Base-by-base conservation (phyloP, 495 filamentous ascomycete species). In the Chaetomium cochliodes region DNA sequence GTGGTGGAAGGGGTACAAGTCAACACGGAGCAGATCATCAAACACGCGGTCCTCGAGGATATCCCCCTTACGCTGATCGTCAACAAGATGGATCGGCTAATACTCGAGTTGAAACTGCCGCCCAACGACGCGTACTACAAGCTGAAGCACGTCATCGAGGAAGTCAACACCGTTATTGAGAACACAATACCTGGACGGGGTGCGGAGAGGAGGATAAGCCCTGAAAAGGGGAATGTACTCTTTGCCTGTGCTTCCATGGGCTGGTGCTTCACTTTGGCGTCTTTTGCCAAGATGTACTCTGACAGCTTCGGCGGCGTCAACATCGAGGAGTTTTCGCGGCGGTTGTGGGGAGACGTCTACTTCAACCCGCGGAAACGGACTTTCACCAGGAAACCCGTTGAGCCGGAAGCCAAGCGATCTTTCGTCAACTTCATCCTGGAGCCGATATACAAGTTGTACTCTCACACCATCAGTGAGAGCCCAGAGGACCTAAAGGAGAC, bases 101-200 rank as follows among this genome's bases (percentile, higher is more conserved):
- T 98, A 60, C 78, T 98, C 41, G 94, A 98, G 75, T 85, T 98
- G 59, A 96, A 96, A 75, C 83, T 98, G 18, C 96, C 96, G 1
- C 96, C 96, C 5, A 90, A 87, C 65, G 94, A 98, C 73, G 94
- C 94, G 26, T 98, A 98, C 75, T 98, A 97, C 84, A 98, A 98
- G 78, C 76, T 98, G 57, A 98, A 97, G 72, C 93, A 98, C 77
- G 93, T 96, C 25, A 88, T 98, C 69, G 94, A 98, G 76, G 91
- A 98, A 75, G 92, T 98, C 70, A 98, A 98, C 76, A 97, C 91
- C 0, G 81, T 92, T 69, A 98, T 98, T 72, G 93, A 97, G 67
- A 91, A 87, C 70, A 86, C 89, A 9, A 79, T 93, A 13, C 94
- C 94, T 4, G 92, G 92, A 3, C 87, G 87, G 69, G 93, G 93